Conservation (phyloP, 768 basidiomycete genomes). For the Boletus edulis region DNA sequence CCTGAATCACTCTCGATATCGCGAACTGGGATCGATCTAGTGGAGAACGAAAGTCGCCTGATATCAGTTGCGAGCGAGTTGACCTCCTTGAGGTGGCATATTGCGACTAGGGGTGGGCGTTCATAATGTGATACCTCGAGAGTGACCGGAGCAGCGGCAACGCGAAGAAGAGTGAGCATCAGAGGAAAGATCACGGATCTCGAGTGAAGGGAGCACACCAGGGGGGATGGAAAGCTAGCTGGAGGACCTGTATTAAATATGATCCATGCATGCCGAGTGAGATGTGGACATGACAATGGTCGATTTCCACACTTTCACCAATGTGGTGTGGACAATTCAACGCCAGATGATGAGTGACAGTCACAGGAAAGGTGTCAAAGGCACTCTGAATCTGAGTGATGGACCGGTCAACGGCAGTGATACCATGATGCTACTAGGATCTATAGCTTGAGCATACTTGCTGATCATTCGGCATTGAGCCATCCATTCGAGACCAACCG, state of each 20-base stretch:
- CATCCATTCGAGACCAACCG: too few species aligned
- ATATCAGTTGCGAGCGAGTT: background rate
- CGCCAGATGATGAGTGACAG: background rate
- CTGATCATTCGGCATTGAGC: too few species aligned
- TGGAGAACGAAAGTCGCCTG: background rate
- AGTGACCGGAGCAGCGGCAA: constrained; percentile 2
- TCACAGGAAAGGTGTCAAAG: background rate
- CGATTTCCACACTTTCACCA: constrained; percentile 1
- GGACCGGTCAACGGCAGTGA: background rate
- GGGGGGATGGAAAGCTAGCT: background rate
- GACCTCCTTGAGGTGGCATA: background rate
- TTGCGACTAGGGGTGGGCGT: background rate
- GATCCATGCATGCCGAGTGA: background rate
- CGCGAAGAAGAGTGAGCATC: constrained; percentile 14
- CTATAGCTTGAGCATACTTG: too few species aligned
- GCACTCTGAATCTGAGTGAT: background rate
- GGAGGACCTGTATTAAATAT: constrained; percentile 16
- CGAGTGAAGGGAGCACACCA: background rate
- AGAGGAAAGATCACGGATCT: background rate
- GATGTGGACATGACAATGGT: constrained; percentile 19
- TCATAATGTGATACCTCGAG: constrained; percentile 2
- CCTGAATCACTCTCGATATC: background rate
- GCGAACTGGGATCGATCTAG: background rate
- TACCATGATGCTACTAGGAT: background rate
- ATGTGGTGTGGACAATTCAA: constrained; percentile 7